Base-by-base conservation (phyloP, 1,139 yeast species). In the Blastobotrys proliferans region DNA sequence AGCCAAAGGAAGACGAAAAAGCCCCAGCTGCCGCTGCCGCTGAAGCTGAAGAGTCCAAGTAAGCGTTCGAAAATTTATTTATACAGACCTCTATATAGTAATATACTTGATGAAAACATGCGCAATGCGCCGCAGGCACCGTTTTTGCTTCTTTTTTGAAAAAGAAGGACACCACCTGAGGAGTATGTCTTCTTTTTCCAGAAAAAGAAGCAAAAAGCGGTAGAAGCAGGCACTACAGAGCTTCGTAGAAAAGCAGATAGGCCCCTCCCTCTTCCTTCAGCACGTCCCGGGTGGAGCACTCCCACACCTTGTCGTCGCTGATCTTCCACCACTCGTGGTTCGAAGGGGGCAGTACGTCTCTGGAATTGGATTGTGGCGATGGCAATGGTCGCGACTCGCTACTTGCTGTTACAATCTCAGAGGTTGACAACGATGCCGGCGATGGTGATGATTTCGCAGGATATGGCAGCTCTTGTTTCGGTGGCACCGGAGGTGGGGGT, bases 161-260 rank as follows among this genome's bases (percentile, higher is more conserved):
- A n/a, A n/a, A n/a, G n/a, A n/a, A n/a, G n/a, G n/a, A n/a, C n/a
- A n/a, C n/a, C n/a, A n/a, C n/a, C n/a, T n/a, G n/a, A n/a, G n/a
- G n/a, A n/a, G n/a, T n/a, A n/a, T n/a, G n/a, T 16, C 20, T 30
- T 29, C 14, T 6, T 35, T n/a, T 34, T 18, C n/a, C 25, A 17
- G 10, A n/a, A 16, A 27, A 36, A 27, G 25, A 25, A 6, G 33
- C 33, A 17, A 26, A 36, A 26, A 5, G 9, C 19, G 5, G 11
- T 6, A 17, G 6, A 9, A 21, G 13, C 6, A 19, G 17, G 9
- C 6, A 8, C 34, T 35, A 11, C 31, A 22, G 8, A 18, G 10
- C 30, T 35, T 90, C 95, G 58, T 85, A 90, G 56, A 84, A 83
- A 47, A 90, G 66, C 82, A 90, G 76, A 63, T 90, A 90, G 2